Evolutionary conservation across 139 green algal genomes (phyloP).

Genomic region (Raphidocelis subcapitata): DNA sequence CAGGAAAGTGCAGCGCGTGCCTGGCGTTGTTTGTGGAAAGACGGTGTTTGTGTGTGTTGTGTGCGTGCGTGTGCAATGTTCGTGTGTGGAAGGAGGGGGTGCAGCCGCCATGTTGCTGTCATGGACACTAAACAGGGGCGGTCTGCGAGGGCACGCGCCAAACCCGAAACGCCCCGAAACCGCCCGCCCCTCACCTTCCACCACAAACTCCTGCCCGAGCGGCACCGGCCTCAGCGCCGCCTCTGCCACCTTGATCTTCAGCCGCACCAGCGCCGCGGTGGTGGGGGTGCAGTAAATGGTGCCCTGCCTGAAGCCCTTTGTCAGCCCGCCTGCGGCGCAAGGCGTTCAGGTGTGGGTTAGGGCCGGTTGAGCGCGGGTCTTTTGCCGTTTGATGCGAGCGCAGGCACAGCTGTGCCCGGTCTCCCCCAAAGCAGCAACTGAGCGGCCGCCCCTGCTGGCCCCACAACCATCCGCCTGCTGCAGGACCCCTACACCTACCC

Average conservation of each 20-base stretch:
- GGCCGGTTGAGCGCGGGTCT: neutral
- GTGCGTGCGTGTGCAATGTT: no score
- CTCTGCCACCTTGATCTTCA: constrained; percentile 53
- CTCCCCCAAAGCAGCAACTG: no score
- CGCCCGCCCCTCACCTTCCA: constrained; percentile 23
- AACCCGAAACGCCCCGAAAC: no score
- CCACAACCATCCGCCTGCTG: neutral
- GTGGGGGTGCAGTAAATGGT: constrained; percentile 68
- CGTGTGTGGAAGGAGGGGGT: no score
- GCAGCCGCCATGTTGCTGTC: no score
- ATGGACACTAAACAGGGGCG: no score
- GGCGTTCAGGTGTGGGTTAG: neutral
- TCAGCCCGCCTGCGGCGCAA: constrained; percentile 34
- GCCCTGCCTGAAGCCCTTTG: constrained; percentile 46
- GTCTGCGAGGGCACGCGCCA: no score
- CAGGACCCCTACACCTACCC: neutral
- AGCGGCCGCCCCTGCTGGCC: no score
- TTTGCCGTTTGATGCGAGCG: neutral
- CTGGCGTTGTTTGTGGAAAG: no score
- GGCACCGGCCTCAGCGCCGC: constrained; percentile 12
- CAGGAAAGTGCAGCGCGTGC: constrained; percentile 40
- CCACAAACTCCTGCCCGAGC: constrained; percentile 19
- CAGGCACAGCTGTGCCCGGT: neutral
- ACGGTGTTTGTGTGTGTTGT: no score
- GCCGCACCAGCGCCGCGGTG: constrained; percentile 64